These are phyloP conservation scores for Rhodotorula glutinis DNA, from an alignment of 1,284 basidiomycete species.

Conservation along the genomic window DNA sequence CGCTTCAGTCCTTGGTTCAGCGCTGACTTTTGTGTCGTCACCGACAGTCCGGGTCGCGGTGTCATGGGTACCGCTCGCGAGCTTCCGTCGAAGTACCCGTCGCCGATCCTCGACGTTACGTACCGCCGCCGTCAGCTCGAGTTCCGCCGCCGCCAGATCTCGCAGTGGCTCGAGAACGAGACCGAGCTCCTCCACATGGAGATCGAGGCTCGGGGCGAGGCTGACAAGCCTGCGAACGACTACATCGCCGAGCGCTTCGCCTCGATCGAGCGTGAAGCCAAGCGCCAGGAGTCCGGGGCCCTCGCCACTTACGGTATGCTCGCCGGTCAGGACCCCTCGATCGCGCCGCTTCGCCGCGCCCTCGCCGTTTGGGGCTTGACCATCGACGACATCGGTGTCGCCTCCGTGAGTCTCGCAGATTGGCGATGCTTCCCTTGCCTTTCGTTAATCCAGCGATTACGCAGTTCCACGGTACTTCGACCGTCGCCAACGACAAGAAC, in stretches of 20 bases:
- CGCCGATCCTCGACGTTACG: slow-evolving; percentile 71
- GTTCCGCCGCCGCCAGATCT: slow-evolving; percentile 89
- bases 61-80: slow-evolving; percentile 73
- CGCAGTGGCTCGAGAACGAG: slow-evolving; percentile 88
- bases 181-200: slow-evolving; percentile 77
- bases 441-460: no score
- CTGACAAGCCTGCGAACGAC: slow-evolving; percentile 53
- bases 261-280: slow-evolving; percentile 83
- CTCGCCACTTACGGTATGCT: slow-evolving; percentile 84
- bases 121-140: slow-evolving; percentile 86
- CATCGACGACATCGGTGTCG: slow-evolving; percentile 75
- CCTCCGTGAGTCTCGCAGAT: slow-evolving; percentile 44
- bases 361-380: slow-evolving; percentile 94
- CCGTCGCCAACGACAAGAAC: slow-evolving; percentile 97
- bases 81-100: slow-evolving; percentile 61
- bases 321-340: slow-evolving; percentile 74
- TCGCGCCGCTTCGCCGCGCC: slow-evolving; percentile 87
- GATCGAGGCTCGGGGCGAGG: slow-evolving; percentile 55
- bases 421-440: background rate
- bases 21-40: background rate
- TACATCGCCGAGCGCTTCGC: slow-evolving; percentile 65
- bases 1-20: slow-evolving; percentile 9
- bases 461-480: slow-evolving; percentile 92
- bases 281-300: slow-evolving; percentile 84
- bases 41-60: slow-evolving; percentile 75